A percentile compares a stretch with the other conserved stretches of the same genome.
Conservation (phyloP, 2,329 filamentous ascomycete species). For the Hypomyces rosellus region DNA sequence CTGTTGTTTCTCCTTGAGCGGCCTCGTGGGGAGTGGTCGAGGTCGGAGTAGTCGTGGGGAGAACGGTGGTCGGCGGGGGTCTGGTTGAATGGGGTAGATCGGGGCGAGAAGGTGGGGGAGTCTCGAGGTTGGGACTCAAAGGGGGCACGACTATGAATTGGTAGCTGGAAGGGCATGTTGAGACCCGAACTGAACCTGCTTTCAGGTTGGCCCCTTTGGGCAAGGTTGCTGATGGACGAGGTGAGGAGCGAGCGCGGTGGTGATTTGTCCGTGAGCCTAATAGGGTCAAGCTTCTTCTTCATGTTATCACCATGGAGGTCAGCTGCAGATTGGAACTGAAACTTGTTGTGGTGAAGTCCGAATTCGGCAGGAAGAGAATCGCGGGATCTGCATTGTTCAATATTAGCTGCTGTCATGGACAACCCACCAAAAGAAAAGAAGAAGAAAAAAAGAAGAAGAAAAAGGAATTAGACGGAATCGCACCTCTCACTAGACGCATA, state of each 20-base stretch:
- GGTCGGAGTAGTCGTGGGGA: constrained; percentile 37
- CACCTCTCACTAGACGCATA: constrained; percentile 35
- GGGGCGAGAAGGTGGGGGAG: constrained; percentile 42
- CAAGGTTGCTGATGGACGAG: constrained; percentile 34
- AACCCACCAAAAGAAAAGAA: constrained; percentile 12
- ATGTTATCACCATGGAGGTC: constrained; percentile 44
- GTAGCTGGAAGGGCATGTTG: constrained; percentile 40
- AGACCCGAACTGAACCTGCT: constrained; percentile 34
- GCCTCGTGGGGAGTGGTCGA: constrained; percentile 41
- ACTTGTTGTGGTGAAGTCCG: constrained; percentile 45
- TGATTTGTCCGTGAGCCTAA: constrained; percentile 38
- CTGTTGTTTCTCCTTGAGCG: constrained; percentile 46
- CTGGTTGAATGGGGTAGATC: constrained; percentile 36
- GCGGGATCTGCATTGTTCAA: constrained; percentile 29
- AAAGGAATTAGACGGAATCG: constrained; percentile 2
- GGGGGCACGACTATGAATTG: constrained; percentile 32
- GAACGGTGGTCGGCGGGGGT: constrained; percentile 36
- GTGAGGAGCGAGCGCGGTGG: constrained; percentile 40
- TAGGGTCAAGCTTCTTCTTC: constrained; percentile 50
- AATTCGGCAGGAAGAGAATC: constrained; percentile 38
- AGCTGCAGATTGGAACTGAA: constrained; percentile 40
- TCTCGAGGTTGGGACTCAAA: constrained; percentile 42
- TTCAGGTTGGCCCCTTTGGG: constrained; percentile 32
- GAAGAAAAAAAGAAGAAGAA: constrained; percentile 2
- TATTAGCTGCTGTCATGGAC: constrained; percentile 12